Conservation (phyloP, 2,329 filamentous ascomycete species). For the Fusarium tanahbumbuense region DNA sequence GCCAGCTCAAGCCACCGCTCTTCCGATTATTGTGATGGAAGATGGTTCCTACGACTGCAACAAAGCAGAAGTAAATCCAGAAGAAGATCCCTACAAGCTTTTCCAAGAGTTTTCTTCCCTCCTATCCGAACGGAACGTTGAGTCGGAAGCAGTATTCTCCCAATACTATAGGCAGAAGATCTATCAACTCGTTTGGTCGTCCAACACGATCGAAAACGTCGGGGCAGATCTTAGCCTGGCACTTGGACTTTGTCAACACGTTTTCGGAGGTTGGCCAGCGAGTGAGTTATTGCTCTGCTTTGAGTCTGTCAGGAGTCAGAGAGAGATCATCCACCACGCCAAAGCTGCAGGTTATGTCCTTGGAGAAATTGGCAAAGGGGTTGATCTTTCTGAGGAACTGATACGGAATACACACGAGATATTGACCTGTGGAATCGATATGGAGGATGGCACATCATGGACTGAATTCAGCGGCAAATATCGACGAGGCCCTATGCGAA, state of each 20-base stretch:
- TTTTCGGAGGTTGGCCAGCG: not conserved
- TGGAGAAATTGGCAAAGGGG: not conserved
- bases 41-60: not conserved
- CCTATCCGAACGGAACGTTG: not conserved
- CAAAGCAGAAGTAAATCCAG: not conserved
- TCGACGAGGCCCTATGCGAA: slow-evolving; percentile 33
- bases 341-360: slow-evolving; percentile 34
- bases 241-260: not conserved
- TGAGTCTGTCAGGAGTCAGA: not conserved
- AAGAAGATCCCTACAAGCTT: not conserved
- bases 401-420: slow-evolving; percentile 44
- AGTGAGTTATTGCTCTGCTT: not conserved
- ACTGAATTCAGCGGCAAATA: slow-evolving; percentile 40
- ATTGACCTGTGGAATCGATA: slow-evolving; percentile 25
- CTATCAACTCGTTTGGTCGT: not conserved
- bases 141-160: not conserved
- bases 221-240: not conserved
- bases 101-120: not conserved
- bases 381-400: slow-evolving; percentile 32
- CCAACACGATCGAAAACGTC: not conserved
- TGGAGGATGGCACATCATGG: slow-evolving; percentile 7
- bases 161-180: not conserved
- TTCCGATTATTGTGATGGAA: not conserved
- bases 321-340: slow-evolving; percentile 35
- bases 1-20: not conserved